Percentiles rank a stretch among this genome's conserved stretches.
These are phyloP conservation scores for Endothia cerciana DNA, from an alignment of 2,329 filamentous ascomycete species.

Conservation along the genomic window DNA sequence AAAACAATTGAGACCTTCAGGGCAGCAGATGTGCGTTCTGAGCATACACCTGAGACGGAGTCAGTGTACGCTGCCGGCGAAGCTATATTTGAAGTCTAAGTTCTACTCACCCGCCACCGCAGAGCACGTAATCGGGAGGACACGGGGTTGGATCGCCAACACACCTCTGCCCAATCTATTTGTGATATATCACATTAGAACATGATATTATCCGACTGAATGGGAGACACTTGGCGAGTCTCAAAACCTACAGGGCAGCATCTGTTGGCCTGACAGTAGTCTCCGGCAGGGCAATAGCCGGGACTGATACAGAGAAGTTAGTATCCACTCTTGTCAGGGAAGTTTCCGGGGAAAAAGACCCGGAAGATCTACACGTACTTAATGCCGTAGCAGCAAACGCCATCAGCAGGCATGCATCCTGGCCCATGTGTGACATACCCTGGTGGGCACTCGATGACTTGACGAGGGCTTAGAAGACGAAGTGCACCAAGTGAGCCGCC, in stretches of 20 bases:
- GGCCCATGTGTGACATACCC: not conserved
- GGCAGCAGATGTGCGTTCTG: not conserved
- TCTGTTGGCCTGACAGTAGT: not conserved
- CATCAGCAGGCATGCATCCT: not conserved
- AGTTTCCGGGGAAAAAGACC: not conserved
- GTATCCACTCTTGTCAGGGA: not conserved
- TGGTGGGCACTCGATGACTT: not conserved
- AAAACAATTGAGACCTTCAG: not conserved
- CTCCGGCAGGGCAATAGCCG: not conserved
- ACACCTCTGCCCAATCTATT: not conserved
- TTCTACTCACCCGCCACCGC: not conserved
- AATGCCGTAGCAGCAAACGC: not conserved
- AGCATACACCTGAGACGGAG: not conserved
- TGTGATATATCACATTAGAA: not conserved
- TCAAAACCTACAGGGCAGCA: not conserved
- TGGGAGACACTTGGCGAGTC: too few relatives aligned
- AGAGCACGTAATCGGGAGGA: not conserved
- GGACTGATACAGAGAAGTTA: not conserved
- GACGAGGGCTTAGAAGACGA: not conserved
- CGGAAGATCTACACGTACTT: not conserved
- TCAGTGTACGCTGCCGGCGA: not conserved
- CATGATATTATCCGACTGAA: too few relatives aligned
- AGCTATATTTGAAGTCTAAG: not conserved
- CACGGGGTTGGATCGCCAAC: not conserved
- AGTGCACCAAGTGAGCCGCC: not conserved